Percentiles rank a stretch among this genome's conserved stretches.
Evolutionary conservation across 1,139 yeast genomes (phyloP).

Genomic region (Geotrichum phurueaensis): DNA sequence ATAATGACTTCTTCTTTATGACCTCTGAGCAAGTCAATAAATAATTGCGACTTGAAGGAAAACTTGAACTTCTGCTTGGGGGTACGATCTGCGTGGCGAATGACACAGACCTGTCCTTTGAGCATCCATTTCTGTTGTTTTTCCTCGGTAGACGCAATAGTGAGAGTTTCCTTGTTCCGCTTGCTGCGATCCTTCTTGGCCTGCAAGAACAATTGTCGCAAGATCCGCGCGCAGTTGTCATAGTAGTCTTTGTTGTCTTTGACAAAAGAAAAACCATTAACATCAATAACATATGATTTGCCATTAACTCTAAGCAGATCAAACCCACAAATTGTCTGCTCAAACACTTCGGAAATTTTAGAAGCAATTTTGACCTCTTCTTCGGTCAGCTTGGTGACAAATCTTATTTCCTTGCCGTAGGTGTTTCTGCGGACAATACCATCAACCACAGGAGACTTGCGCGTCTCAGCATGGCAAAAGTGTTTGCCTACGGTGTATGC

Average conservation of each 20-base stretch:
- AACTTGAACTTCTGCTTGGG: constrained; percentile 98
- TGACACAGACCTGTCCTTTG: constrained; percentile 85
- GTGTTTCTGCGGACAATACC: constrained; percentile 97
- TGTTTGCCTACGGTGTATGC: constrained; percentile 93
- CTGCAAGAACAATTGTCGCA: constrained; percentile 63
- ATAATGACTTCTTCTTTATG: constrained; percentile 95
- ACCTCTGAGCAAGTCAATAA: constrained; percentile 82
- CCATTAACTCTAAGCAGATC: constrained; percentile 88
- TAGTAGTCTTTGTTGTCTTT: constrained; percentile 86
- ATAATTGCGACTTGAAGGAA: constrained; percentile 82
- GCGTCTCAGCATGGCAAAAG: constrained; percentile 95
- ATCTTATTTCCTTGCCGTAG: constrained; percentile 94
- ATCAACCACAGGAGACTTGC: constrained; percentile 98
- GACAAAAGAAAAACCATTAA: constrained; percentile 95
- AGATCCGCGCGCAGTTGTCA: constrained; percentile 72
- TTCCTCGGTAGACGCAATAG: constrained; percentile 45
- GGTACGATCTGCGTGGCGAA: constrained; percentile 96
- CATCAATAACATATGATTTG: constrained; percentile 88
- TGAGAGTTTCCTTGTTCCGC: constrained; percentile 20
- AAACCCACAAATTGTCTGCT: constrained; percentile 97
- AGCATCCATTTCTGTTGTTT: constrained; percentile 95
- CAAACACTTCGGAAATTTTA: constrained; percentile 66
- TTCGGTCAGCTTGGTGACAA: constrained; percentile 68
- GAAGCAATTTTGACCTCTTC: constrained; percentile 78
- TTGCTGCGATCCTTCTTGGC: constrained; percentile 51